Base-by-base conservation (phyloP, 1,284 basidiomycete genomes). In the Rhodotorula sp. region DNA sequence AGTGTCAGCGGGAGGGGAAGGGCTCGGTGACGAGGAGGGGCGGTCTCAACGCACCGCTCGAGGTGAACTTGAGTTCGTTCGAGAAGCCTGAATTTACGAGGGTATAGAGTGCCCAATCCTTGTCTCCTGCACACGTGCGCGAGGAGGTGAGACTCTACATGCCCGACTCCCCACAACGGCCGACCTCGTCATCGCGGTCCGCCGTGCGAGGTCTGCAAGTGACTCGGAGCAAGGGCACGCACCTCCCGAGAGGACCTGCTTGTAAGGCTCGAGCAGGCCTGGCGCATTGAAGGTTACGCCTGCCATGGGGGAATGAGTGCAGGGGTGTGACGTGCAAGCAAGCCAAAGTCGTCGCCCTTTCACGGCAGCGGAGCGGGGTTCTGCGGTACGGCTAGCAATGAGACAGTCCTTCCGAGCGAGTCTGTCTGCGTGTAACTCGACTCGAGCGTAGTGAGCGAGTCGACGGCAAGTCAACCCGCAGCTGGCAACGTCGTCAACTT, bases 41-140 rank as follows among this genome's bases (percentile, higher is more conserved):
- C 7, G 37, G 37, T 42, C 37, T 42, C 37, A 42, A 70, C 70
- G n/a, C 14, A 72, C 70, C 70, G 24, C 55, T 56, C 17, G 37
- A 30, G 15, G 66, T 42, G 56, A 71, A 57, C 56, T 71, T 75
- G 66, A 77, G 73, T 51, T 77, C 75, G 60, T 68, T 73, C 26
- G 62, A 55, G 33, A 56, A 60, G 37, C 63, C 68, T 24, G 64
- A 62, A n/a, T 64, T 62, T n/a, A 64, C 66, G 67, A 77, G 74
- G 24, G 72, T 66, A 69, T 75, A 75, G 37, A 75, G 66, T 0
- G 67, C 74, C 66, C 70, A 75, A 55, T 75, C 62, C 20, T 46
- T 73, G 4, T 24, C n/a, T 6, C 63, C 72, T 74, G 67, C 15
- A 24, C 3, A 20, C 5, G 7, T 20, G 17, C 24, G n/a, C 29